Base-by-base conservation (phyloP, 352 stramenopile species). In the Phytophthora pisi region DNA sequence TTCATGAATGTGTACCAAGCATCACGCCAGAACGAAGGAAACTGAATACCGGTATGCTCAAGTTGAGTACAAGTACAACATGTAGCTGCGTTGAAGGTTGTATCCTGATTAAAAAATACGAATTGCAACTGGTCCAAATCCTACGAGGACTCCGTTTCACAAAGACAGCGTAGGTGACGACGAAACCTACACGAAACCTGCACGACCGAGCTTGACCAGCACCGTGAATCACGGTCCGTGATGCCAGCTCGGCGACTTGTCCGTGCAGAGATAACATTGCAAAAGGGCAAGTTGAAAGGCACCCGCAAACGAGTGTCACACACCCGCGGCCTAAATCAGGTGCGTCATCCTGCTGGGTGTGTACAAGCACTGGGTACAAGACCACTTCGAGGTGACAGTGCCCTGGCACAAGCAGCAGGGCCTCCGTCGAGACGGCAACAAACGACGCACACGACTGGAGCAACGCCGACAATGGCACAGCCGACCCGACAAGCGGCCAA, bases 301-400 rank as follows among this genome's bases (percentile, higher is more conserved):
- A 38, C 13, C 24, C 24, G 11, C 47, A 16, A 31, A 16, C 43
- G 20, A 26, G 43, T 50, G 43, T 50, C 43, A 50, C 43, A 50
- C 43, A 50, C 43, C 43, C 16, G 38, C 38, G 43, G 9, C 34
- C 18, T 23, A 50, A 50, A 50, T 50, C 43, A 50, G 43, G 43
- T 18, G 38, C 38, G 38, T 18, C 13, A 46, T 46, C 13, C 34
- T 15, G 34, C 34, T 11, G 34, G 2, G 26, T 28, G 26, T 28
- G 36, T 43, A 16, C 16, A 10, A 26, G 5, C 43, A 28, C 18
- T 50, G 43, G 18, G 43, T 50, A n/a, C 43, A 50, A 43, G 36
- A 43, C 4, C 10, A 16, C 36, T n/a, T 43, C 6, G 36, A 43
- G 36, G 6, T 43, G 36, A 43, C 36, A 13, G 10, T 16, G 6